These are phyloP conservation scores for Chalciporus sphaerocephalus DNA, from an alignment of 768 basidiomycete species.

Conservation along the genomic window DNA sequence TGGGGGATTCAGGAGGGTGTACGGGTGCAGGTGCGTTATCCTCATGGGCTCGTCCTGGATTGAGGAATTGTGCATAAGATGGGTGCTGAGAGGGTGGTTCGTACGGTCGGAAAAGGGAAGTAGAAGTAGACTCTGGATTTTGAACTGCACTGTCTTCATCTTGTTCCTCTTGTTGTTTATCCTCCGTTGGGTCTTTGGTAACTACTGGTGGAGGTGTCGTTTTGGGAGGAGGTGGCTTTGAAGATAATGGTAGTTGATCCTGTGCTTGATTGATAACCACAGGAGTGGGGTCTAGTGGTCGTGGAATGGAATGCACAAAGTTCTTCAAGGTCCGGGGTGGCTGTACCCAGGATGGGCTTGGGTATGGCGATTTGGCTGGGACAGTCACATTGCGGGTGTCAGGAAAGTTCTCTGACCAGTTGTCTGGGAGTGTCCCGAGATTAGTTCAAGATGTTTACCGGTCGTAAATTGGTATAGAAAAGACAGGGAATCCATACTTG, in stretches of 20 bases:
- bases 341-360: conserved; percentile 20
- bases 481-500: background rate
- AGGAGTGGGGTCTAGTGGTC: conserved; percentile 3
- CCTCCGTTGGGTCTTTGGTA: background rate
- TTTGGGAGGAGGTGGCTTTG: background rate
- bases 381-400: background rate
- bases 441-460: background rate
- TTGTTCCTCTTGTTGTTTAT: background rate
- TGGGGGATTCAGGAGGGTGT: background rate
- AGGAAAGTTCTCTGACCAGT: conserved; percentile 27
- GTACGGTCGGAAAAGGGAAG: conserved; percentile 21
- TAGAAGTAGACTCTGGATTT: conserved; percentile 11
- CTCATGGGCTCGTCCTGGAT: background rate
- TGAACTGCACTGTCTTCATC: background rate
- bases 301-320: conserved; percentile 25
- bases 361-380: conserved; percentile 27
- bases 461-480: background rate
- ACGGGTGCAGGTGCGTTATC: background rate
- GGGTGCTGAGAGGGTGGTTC: conserved; percentile 23
- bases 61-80: conserved; percentile 7
- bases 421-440: conserved; percentile 13
- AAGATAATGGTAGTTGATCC: background rate
- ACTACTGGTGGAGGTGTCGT: background rate
- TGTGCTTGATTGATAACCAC: background rate
- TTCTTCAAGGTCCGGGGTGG: conserved; percentile 16